Percentiles rank a stretch among this genome's conserved stretches.
Evolutionary conservation across 306 rosid genomes (phyloP).

Genomic region (Lathyrus aphaca): DNA sequence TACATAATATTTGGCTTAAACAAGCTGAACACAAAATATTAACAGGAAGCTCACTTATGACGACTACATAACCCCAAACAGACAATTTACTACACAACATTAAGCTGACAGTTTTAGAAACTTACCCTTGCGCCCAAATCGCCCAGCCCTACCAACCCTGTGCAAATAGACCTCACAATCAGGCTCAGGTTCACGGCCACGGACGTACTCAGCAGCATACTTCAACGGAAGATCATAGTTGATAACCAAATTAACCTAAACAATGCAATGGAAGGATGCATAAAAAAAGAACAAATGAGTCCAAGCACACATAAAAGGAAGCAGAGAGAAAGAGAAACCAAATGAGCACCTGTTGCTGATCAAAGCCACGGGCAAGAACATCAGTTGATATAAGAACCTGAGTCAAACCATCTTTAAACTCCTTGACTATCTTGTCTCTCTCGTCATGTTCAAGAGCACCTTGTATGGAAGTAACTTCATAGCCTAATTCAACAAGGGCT

Average conservation of each 20-base stretch:
- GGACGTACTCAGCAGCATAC: constrained; percentile 36
- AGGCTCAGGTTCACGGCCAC: constrained; percentile 50
- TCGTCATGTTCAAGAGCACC: constrained; percentile 64
- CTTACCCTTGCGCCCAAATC: constrained; percentile 91
- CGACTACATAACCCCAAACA: constrained; percentile 1
- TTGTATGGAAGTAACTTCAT: constrained; percentile 72
- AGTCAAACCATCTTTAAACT: constrained; percentile 81
- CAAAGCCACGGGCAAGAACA: constrained; percentile 83
- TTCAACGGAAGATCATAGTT: constrained; percentile 84
- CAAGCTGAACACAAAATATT: background rate
- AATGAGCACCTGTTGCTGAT: constrained; percentile 76
- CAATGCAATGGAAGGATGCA: constrained; percentile 24
- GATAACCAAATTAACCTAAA: constrained; percentile 77
- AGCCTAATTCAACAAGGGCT: constrained; percentile 64
- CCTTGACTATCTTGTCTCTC: constrained; percentile 82
- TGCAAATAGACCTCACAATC: constrained; percentile 86
- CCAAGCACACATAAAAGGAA: background rate
- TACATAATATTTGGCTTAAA: background rate
- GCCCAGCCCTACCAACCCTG: constrained; percentile 90
- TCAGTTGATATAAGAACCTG: constrained; percentile 87
- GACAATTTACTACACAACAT: background rate
- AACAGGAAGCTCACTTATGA: constrained; percentile 13
- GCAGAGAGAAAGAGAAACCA: background rate
- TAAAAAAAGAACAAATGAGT: background rate
- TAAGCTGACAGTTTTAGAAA: constrained; percentile 10